Evolutionary conservation across 768 basidiomycete species (phyloP), one percentile per base, ranked within the genome.

Genomic region (Tulasnella sp.): DNA sequence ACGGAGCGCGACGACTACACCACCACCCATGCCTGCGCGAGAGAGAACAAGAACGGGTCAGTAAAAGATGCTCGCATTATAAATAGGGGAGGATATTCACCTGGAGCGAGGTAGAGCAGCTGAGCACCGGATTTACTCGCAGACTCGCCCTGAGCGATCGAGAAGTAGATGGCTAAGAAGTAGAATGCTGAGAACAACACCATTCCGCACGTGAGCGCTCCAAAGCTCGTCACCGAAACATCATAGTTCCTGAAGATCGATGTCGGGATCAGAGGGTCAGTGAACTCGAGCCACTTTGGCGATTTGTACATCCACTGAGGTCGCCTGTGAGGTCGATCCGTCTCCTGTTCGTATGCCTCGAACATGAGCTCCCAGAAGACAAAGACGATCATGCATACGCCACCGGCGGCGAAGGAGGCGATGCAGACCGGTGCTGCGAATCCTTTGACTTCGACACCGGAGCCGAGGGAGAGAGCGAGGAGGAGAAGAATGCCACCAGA

Each of bases 111-210:
- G 65, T 74, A 79, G n/a, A 80, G 65, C n/a, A 80, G 62, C 64
- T 80, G 78, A 26, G 73, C 68, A 32, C 78, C 79, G 21, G 76
- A 70, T 45, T 71, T 66, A 19, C 69, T 66, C n/a, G 77, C 66
- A 11, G 72, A 68, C 29, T 72, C 65, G 4, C 74, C 75, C 26
- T 68, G 68, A n/a, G 77, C 78, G 65, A 68, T 65, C 21, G 73
- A 73, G 68, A 77, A 74, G 67, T 80, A 80, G 52, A 79, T 76
- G 0, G 78, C 71, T 44, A 80, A 71, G 62, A 80, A 79, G 65
- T 80, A 80, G 67, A 80, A 78, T 72, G 75, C 74, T 51, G 77
- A 66, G 51, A 67, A 53, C 72, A 75, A 75, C 60, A 80, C 71
- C 66, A 80, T 75, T 7, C 78, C 78, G 1, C 68, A 69, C 10